Conservation (phyloP, 768 basidiomycete species). For the Psilocybe subaeruginosa region DNA sequence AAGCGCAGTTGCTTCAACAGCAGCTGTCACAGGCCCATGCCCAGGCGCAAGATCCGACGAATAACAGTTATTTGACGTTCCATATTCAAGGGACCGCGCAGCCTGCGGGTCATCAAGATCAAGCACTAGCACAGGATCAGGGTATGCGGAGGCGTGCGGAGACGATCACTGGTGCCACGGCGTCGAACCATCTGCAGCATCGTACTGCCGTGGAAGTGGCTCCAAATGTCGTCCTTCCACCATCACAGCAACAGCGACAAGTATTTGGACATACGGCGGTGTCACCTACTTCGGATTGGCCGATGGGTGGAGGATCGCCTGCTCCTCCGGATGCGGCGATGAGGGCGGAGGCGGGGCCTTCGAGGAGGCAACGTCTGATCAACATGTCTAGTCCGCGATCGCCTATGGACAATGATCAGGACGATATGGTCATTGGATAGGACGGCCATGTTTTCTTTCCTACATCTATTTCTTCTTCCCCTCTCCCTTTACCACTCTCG, state of each 20-base stretch:
- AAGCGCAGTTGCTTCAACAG: not conserved
- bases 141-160: conserved; percentile 21
- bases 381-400: not conserved
- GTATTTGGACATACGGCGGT: not conserved
- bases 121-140: not conserved
- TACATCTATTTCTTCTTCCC: too few relatives aligned
- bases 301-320: conserved; percentile 4
- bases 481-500: too few relatives aligned
- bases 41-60: conserved; percentile 19
- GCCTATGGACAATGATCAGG: not conserved
- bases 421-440: conserved; percentile 15
- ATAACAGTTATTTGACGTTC: conserved; percentile 20
- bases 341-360: conserved; percentile 5
- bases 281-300: not conserved
- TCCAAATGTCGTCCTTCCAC: not conserved
- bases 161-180: conserved; percentile 18
- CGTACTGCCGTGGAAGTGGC: not conserved
- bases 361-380: not conserved
- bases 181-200: not conserved
- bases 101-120: not conserved
- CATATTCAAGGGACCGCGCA: conserved; percentile 17
- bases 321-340: not conserved
- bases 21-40: too few relatives aligned
- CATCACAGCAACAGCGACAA: not conserved
- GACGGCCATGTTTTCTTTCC: not conserved